Evolutionary conservation across 805 yeast species (phyloP).

Genomic region (Wickerhamomyces bovis): DNA sequence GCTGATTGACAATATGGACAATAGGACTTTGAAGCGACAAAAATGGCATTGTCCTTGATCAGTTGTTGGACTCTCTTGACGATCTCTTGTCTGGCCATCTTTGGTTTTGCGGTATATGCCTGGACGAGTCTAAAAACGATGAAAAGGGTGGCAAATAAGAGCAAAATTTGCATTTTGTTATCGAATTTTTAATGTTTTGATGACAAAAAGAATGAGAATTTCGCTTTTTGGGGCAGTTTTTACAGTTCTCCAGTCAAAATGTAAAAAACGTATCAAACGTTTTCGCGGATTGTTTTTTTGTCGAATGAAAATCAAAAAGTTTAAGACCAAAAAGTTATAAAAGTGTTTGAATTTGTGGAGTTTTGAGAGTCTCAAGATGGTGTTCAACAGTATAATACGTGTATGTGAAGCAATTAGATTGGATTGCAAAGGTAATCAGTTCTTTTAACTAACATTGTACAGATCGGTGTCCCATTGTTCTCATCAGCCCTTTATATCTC

Average conservation of each 20-base stretch:
- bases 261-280: background rate
- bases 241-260: background rate
- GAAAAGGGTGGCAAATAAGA: background rate
- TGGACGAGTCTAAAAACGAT: background rate
- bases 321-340: no score
- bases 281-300: background rate
- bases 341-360: no score
- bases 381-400: background rate
- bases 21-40: constrained; percentile 77
- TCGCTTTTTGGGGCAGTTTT: background rate
- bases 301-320: no score
- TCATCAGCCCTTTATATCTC: background rate
- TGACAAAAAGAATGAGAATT: background rate
- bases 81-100: constrained; percentile 55
- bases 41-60: constrained; percentile 59
- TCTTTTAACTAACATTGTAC: background rate
- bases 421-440: background rate
- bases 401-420: background rate
- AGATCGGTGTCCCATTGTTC: constrained; percentile 2
- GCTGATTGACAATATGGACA: constrained; percentile 61
- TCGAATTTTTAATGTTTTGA: background rate
- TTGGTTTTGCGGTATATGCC: constrained; percentile 4
- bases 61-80: constrained; percentile 53
- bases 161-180: background rate
- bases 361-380: background rate